A percentile compares a stretch with the other conserved stretches of the same genome.
Conservation (phyloP, 306 rosid genomes). For the Prunus persica region DNA sequence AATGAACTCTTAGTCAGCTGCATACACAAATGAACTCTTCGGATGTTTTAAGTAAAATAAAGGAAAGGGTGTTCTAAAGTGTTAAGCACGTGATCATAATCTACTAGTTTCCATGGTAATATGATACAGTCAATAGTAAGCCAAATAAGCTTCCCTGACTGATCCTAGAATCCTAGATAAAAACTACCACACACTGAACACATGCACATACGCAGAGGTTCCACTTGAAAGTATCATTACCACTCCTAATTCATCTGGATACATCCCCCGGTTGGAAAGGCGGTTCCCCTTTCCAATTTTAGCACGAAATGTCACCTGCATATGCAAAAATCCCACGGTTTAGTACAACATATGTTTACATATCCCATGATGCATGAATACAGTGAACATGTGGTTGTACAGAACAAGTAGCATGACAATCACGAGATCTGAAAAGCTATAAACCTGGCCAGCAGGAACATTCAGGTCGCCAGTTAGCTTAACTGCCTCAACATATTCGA, state of each 20-base stretch:
- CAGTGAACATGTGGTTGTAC: background rate
- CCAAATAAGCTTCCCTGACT: background rate
- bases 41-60: background rate
- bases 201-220: background rate
- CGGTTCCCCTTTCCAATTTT: constrained; percentile 83
- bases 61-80: background rate
- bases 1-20: constrained; percentile 23
- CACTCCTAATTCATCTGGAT: constrained; percentile 99
- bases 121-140: background rate
- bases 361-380: background rate
- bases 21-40: background rate
- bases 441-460: constrained; percentile 98
- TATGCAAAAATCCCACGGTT: constrained; percentile 12
- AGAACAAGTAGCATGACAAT: constrained; percentile 12
- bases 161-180: background rate
- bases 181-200: background rate
- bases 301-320: constrained; percentile 93
- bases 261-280: constrained; percentile 66
- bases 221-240: constrained; percentile 40
- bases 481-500: constrained; percentile 97
- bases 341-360: background rate
- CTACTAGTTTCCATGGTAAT: background rate
- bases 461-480: constrained; percentile 95
- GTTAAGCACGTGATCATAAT: background rate
- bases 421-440: constrained; percentile 21